phyloP scores from a whole-genome alignment of 345 rosid genomes.

The Capsella bursapastoris region DNA sequence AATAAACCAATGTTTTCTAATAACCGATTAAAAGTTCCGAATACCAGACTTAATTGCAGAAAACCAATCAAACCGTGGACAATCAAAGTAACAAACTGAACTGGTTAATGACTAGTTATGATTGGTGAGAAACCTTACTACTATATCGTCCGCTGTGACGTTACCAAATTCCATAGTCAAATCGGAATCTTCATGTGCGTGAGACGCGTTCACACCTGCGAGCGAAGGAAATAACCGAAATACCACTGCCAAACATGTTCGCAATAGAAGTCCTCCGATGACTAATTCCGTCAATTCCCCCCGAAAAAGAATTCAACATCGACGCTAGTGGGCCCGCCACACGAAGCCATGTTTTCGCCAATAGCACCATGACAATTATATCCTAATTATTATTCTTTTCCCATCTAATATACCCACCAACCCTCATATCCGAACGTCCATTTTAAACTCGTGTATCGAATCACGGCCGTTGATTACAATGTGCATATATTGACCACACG shows the following conservation, averaged over 20 bases:
- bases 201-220: conserved; percentile 53
- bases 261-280: not conserved
- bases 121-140: conserved; percentile 13
- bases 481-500: conserved; percentile 45
- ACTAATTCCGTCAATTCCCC: conserved; percentile 14
- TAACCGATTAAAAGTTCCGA: not conserved
- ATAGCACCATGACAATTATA: conserved; percentile 14
- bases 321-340: conserved; percentile 39
- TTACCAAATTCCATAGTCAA: not conserved
- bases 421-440: conserved; percentile 44
- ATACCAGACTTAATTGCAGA: not conserved
- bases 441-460: conserved; percentile 14
- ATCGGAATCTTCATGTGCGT: conserved; percentile 46
- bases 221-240: conserved; percentile 28
- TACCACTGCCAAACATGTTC: not conserved
- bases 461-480: conserved; percentile 32
- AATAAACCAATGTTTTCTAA: too few species aligned
- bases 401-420: conserved; percentile 35
- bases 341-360: conserved; percentile 43
- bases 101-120: not conserved
- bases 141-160: not conserved
- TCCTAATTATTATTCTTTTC: conserved; percentile 35
- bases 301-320: conserved; percentile 25
- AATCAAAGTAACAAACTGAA: not conserved
- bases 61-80: not conserved